These are phyloP conservation scores for Globisporangium splendens DNA, from an alignment of 352 stramenopile genomes.

Conservation along the genomic window DNA sequence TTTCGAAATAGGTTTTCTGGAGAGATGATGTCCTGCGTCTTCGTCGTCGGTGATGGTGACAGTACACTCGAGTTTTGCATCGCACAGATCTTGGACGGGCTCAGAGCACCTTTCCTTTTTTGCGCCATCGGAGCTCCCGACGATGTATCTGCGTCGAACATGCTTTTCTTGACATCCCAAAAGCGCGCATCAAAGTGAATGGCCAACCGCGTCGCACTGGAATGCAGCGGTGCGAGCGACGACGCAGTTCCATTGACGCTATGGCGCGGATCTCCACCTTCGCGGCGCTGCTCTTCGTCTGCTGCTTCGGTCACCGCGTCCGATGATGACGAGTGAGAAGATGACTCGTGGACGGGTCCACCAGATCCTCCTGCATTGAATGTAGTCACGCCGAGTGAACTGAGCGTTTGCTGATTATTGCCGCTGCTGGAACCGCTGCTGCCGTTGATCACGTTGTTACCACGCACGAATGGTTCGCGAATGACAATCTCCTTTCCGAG, in stretches of 20 bases:
- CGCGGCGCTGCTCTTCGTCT: constrained; percentile 21
- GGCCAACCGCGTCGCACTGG: constrained; percentile 4
- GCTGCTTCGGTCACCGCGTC: constrained; percentile 9
- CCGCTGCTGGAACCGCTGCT: neutral
- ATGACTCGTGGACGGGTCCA: neutral
- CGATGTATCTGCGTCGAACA: constrained; percentile 30
- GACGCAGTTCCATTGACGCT: constrained; percentile 3
- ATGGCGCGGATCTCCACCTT: constrained; percentile 1
- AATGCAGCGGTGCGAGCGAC: constrained; percentile 1
- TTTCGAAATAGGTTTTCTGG: constrained; percentile 62
- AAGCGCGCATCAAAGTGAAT: constrained; percentile 56
- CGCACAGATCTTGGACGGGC: constrained; percentile 35
- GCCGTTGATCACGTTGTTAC: constrained; percentile 18
- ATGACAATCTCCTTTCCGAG: constrained; percentile 67
- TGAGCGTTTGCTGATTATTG: neutral
- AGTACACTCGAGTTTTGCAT: constrained; percentile 48
- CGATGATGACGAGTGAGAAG: neutral
- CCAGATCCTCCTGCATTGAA: neutral
- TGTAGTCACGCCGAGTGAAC: neutral
- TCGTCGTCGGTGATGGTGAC: constrained; percentile 18
- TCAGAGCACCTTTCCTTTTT: constrained; percentile 41
- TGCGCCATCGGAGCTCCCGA: constrained; percentile 15
- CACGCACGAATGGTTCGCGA: constrained; percentile 38
- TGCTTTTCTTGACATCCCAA: constrained; percentile 69
- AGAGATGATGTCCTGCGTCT: constrained; percentile 57